Percentiles rank a stretch among this genome's conserved stretches.
Evolutionary conservation across 2,329 filamentous ascomycete genomes (phyloP).

Genomic region (Phaeoacremonium minimum): DNA sequence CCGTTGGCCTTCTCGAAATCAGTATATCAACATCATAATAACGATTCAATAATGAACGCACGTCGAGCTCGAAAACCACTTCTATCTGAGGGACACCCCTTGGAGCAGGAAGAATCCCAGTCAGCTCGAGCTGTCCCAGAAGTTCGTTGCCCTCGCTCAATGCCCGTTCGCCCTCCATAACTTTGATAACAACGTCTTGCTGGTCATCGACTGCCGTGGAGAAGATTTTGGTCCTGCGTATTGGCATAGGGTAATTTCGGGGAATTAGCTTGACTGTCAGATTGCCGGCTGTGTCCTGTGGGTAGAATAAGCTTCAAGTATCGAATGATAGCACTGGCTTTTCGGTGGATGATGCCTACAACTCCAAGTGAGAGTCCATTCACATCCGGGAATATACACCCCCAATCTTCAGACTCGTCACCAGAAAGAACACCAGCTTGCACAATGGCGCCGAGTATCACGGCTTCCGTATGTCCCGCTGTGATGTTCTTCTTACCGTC

Average conservation of each 20-base stretch:
- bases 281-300: conserved; percentile 1
- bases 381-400: too few relatives aligned
- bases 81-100: background rate
- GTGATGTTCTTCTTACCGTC: too few relatives aligned
- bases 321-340: background rate
- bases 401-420: too few relatives aligned
- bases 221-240: background rate
- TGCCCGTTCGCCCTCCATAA: background rate
- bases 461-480: too few relatives aligned
- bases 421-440: background rate
- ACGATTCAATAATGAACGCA: too few relatives aligned
- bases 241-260: background rate
- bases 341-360: background rate
- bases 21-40: too few relatives aligned
- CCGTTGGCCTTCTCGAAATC: too few relatives aligned
- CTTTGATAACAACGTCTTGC: background rate
- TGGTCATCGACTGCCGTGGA: background rate
- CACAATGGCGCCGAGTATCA: too few relatives aligned
- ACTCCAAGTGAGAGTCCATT: background rate
- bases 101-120: conserved; percentile 1
- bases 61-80: background rate
- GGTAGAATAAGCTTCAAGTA: too few relatives aligned
- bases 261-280: background rate
- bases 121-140: background rate
- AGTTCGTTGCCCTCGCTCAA: background rate